These are phyloP conservation scores for Rhizophagus prolifer DNA, from an alignment of 192 early-diverging fungal species.

Conservation along the genomic window DNA sequence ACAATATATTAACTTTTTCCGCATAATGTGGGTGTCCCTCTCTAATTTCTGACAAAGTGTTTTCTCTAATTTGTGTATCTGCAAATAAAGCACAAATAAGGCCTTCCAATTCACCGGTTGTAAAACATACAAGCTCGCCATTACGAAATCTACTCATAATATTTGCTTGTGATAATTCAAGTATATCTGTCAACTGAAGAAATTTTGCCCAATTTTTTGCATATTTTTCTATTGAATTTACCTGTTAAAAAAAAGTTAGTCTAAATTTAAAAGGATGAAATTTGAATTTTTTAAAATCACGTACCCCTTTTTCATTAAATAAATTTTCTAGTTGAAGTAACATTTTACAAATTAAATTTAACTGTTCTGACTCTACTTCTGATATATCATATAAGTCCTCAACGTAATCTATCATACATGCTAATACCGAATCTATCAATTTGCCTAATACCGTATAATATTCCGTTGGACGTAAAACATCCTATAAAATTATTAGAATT, in stretches of 20 bases:
- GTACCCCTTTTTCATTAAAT: conserved; percentile 37
- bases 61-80: conserved; percentile 49
- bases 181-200: conserved; percentile 48
- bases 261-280: background rate
- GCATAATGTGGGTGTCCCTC: conserved; percentile 32
- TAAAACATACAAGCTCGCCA: conserved; percentile 47
- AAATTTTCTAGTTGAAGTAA: conserved; percentile 42
- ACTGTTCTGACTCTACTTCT: conserved; percentile 41
- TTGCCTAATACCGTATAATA: conserved; percentile 36
- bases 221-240: conserved; percentile 15
- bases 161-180: conserved; percentile 53
- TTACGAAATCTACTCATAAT: conserved; percentile 55
- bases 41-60: conserved; percentile 51
- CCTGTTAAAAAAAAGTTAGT: background rate
- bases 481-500: background rate
- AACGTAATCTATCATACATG: conserved; percentile 36
- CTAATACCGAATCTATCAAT: conserved; percentile 33
- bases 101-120: conserved; percentile 44
- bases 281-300: background rate
- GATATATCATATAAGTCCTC: conserved; percentile 44
- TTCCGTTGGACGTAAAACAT: conserved; percentile 16
- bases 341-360: conserved; percentile 36
- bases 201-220: conserved; percentile 50
- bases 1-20: too few species aligned
- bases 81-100: conserved; percentile 59